phyloP scores from a whole-genome alignment of 176 grass and related monocot genomes.

The Avena insularis region DNA sequence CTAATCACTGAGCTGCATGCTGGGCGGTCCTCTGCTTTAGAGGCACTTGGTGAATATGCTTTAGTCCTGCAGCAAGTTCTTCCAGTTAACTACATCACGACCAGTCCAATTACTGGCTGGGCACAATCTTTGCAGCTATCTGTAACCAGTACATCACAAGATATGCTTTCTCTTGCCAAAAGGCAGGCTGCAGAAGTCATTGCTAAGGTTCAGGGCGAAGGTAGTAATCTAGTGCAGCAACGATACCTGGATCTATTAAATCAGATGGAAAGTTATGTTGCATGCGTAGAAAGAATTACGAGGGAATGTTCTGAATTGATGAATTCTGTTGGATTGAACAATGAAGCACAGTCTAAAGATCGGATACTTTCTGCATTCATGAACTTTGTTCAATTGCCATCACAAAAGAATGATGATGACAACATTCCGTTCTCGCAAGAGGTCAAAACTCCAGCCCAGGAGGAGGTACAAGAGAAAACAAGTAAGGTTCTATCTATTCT shows the following conservation, averaged over 20 bases:
- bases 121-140: conserved; percentile 92
- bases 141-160: conserved; percentile 65
- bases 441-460: conserved; percentile 45
- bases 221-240: conserved; percentile 72
- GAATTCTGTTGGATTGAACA: conserved; percentile 82
- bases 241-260: conserved; percentile 77
- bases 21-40: conserved; percentile 70
- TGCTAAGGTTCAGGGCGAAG: conserved; percentile 83
- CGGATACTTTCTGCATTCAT: conserved; percentile 67
- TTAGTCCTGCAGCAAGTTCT: conserved; percentile 84
- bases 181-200: conserved; percentile 80
- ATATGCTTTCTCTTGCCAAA: conserved; percentile 85
- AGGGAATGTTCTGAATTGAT: conserved; percentile 79
- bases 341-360: conserved; percentile 77
- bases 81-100: conserved; percentile 76
- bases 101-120: conserved; percentile 86
- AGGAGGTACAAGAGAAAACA: conserved; percentile 68
- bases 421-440: conserved; percentile 36
- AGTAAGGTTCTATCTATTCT: conserved; percentile 67
- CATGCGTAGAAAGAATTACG: conserved; percentile 69
- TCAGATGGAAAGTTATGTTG: conserved; percentile 78
- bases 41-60: conserved; percentile 75
- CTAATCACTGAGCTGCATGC: conserved; percentile 79
- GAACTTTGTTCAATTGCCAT: conserved; percentile 79
- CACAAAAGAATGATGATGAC: conserved; percentile 56